Percentiles rank a stretch among this genome's conserved stretches.
phyloP scores from a whole-genome alignment of 1,139 yeast genomes.

The Hemisphaericaspora xylanilytica region DNA sequence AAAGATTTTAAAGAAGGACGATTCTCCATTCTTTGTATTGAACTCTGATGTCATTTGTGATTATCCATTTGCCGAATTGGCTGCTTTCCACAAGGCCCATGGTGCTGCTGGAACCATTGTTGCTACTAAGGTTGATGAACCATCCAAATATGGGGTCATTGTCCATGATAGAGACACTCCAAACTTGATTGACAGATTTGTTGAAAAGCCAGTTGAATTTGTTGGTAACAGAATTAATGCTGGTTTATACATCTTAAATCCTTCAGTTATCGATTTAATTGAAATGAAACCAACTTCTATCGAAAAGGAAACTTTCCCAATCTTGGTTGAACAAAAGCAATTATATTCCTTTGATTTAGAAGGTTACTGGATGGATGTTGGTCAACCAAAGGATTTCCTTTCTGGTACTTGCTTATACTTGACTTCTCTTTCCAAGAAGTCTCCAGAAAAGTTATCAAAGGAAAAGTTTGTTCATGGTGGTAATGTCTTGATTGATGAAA shows the following conservation, averaged over 20 bases:
- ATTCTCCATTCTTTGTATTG: conserved; percentile 94
- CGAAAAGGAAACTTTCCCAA: conserved; percentile 99
- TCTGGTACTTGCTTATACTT: conserved; percentile 94
- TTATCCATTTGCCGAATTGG: conserved; percentile 92
- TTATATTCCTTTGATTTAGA: conserved; percentile 95
- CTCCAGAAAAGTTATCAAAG: conserved; percentile 64
- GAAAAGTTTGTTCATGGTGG: conserved; percentile 84
- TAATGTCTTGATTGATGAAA: conserved; percentile 90
- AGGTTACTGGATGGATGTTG: conserved; percentile 99
- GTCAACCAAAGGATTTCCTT: conserved; percentile 99
- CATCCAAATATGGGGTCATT: conserved; percentile 98
- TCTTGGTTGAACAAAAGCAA: conserved; percentile 81
- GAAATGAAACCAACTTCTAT: conserved; percentile 98
- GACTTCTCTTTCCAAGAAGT: conserved; percentile 78
- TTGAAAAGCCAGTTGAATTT: conserved; percentile 98
- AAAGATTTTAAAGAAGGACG: conserved; percentile 87
- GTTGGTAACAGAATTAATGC: conserved; percentile 98
- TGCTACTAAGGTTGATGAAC: conserved; percentile 99
- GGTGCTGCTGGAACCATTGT: conserved; percentile 99
- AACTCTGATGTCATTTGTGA: conserved; percentile 99
- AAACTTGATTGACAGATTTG: conserved; percentile 95
- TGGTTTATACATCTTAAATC: conserved; percentile 95
- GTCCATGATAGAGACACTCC: conserved; percentile 94
- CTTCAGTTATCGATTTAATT: conserved; percentile 92
- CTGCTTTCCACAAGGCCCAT: conserved; percentile 89